phyloP scores from a whole-genome alignment of 805 yeast genomes.

The Kodamaea laetipori region DNA sequence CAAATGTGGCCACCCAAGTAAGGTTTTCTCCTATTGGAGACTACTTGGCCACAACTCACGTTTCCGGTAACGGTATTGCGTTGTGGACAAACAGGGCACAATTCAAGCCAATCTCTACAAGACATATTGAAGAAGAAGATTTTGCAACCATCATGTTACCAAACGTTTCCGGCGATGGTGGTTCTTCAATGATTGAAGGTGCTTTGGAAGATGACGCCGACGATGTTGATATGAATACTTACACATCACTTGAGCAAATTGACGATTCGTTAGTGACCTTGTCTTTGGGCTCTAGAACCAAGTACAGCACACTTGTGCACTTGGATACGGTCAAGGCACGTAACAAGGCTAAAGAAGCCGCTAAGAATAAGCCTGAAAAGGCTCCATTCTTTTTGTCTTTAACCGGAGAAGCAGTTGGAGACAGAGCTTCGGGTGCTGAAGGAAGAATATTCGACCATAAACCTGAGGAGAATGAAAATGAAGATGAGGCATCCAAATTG shows the following conservation, averaged over 20 bases:
- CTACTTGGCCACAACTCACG: conserved; percentile 89
- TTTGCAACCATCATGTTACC: conserved; percentile 69
- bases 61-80: conserved; percentile 82
- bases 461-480: conserved; percentile 12
- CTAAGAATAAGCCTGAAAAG: conserved; percentile 72
- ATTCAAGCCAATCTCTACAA: conserved; percentile 72
- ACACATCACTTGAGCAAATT: conserved; percentile 64
- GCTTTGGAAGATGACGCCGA: conserved; percentile 57
- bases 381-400: conserved; percentile 79
- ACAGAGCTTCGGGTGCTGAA: conserved; percentile 58
- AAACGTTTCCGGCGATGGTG: conserved; percentile 77
- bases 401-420: conserved; percentile 68
- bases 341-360: conserved; percentile 87
- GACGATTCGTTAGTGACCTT: conserved; percentile 66
- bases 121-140: conserved; percentile 74
- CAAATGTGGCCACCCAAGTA: conserved; percentile 77
- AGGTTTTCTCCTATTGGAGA: conserved; percentile 88
- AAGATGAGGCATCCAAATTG: conserved; percentile 26
- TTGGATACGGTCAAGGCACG: conserved; percentile 82
- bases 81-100: conserved; percentile 93
- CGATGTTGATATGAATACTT: conserved; percentile 33
- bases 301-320: conserved; percentile 75
- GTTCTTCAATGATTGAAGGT: conserved; percentile 70
- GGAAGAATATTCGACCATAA: conserved; percentile 19
- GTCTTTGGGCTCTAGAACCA: conserved; percentile 73